phyloP scores from a whole-genome alignment of 129 eudicot species.

The Flaveria robusta region DNA sequence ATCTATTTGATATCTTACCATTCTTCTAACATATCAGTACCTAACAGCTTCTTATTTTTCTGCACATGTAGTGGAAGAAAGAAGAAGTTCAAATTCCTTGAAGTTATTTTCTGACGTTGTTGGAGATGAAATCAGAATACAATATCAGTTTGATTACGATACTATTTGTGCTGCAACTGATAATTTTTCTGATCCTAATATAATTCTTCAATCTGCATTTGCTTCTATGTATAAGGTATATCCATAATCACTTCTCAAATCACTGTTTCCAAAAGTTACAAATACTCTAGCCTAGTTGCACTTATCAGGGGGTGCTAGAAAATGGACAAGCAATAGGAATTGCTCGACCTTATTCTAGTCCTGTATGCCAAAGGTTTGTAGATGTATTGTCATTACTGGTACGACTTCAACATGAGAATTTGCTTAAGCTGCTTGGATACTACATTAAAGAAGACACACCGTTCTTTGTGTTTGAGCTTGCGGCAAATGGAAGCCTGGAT shows the following conservation, averaged over 20 bases:
- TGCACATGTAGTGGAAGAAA: constrained; percentile 5
- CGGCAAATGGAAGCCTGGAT: background rate
- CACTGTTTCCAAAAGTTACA: too few relatives aligned
- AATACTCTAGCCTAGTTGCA: too few relatives aligned
- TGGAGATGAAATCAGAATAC: background rate
- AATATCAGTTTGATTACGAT: constrained; percentile 6
- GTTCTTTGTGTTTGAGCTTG: constrained; percentile 8
- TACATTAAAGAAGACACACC: background rate
- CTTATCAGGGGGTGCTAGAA: constrained; percentile 17
- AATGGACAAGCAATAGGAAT: constrained; percentile 15
- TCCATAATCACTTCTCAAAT: background rate
- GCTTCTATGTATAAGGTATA: constrained; percentile 17
- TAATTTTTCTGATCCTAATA: constrained; percentile 8
- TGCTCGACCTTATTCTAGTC: background rate
- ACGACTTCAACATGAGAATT: constrained; percentile 1
- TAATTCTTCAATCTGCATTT: background rate
- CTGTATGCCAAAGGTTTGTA: background rate
- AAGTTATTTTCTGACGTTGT: too few relatives aligned
- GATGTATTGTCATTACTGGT: background rate
- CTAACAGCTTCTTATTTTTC: background rate
- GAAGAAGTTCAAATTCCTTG: too few relatives aligned
- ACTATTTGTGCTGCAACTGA: constrained; percentile 19
- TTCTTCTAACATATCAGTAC: too few relatives aligned
- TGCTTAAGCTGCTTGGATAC: constrained; percentile 25
- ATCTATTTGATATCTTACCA: background rate